Evolutionary conservation across 805 yeast species (phyloP).

Genomic region (Komagataella pastoris): DNA sequence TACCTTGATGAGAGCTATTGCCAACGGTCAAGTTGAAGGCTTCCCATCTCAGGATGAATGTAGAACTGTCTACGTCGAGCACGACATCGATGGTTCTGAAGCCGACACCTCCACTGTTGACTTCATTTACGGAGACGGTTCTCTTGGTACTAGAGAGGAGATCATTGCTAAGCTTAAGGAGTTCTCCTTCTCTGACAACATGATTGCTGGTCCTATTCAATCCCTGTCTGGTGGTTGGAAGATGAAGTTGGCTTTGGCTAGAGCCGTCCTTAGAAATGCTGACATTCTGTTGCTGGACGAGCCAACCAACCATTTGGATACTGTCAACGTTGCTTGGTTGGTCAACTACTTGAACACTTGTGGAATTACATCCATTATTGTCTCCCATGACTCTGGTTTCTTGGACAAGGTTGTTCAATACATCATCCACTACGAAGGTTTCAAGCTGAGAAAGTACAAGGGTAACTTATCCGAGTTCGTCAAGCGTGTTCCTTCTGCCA

Average conservation of each 20-base stretch:
- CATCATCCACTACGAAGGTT: slow-evolving; percentile 99
- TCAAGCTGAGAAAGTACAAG: slow-evolving; percentile 98
- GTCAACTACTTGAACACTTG: slow-evolving; percentile 98
- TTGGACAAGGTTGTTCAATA: slow-evolving; percentile 93
- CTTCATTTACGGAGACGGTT: slow-evolving; percentile 78
- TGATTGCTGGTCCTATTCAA: slow-evolving; percentile 88
- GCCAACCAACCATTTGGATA: slow-evolving; percentile 99
- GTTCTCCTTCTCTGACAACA: slow-evolving; percentile 88
- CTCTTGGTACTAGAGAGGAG: slow-evolving; percentile 60
- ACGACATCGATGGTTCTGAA: slow-evolving; percentile 97
- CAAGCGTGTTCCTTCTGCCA: slow-evolving; percentile 97
- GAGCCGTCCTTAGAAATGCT: slow-evolving; percentile 98
- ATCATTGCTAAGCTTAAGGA: slow-evolving; percentile 69
- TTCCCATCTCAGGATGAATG: slow-evolving; percentile 99
- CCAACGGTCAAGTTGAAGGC: slow-evolving; percentile 95
- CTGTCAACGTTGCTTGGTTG: slow-evolving; percentile 99
- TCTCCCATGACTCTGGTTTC: slow-evolving; percentile 99
- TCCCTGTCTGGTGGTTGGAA: slow-evolving; percentile 99
- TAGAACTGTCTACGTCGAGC: slow-evolving; percentile 98
- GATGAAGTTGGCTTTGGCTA: slow-evolving; percentile 98
- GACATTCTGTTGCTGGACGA: slow-evolving; percentile 96
- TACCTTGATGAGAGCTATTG: slow-evolving; percentile 89
- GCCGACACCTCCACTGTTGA: slow-evolving; percentile 92
- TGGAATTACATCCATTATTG: slow-evolving; percentile 96
- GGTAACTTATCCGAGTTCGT: slow-evolving; percentile 99